phyloP scores from a whole-genome alignment of 768 basidiomycete genomes.

The Candolleomyces efflorescens region DNA sequence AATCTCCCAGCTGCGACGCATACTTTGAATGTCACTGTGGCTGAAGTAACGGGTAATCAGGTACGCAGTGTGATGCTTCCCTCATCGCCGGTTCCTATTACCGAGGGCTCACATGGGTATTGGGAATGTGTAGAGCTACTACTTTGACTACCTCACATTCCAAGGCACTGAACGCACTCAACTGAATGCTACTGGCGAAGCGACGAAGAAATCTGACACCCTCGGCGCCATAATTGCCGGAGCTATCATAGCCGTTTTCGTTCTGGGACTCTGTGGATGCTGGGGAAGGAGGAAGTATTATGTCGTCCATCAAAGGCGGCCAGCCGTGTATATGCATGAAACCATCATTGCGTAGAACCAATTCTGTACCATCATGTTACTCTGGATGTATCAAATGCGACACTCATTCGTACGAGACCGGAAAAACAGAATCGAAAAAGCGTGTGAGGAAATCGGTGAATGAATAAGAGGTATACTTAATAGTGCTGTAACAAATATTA shows the following conservation, averaged over 20 bases:
- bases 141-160: constrained; percentile 5
- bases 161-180: neutral
- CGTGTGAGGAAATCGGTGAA: too few species aligned
- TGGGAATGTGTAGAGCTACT: too few species aligned
- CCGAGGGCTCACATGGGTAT: too few species aligned
- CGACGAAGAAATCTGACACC: neutral
- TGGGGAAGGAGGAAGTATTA: constrained; percentile 1
- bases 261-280: neutral
- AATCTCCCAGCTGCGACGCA: neutral
- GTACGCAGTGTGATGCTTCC: neutral
- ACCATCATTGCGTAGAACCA: neutral
- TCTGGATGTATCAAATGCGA: too few species aligned
- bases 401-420: too few species aligned
- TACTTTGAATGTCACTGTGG: neutral
- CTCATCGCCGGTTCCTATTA: too few species aligned
- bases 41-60: constrained; percentile 7
- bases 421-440: too few species aligned
- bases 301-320: neutral
- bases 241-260: neutral
- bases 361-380: too few species aligned
- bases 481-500: too few species aligned
- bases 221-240: neutral
- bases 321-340: neutral
- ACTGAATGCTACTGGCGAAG: neutral
- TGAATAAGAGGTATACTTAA: too few species aligned